Evolutionary conservation across 352 stramenopile genomes (phyloP).

Genomic region (Pythium volutum): DNA sequence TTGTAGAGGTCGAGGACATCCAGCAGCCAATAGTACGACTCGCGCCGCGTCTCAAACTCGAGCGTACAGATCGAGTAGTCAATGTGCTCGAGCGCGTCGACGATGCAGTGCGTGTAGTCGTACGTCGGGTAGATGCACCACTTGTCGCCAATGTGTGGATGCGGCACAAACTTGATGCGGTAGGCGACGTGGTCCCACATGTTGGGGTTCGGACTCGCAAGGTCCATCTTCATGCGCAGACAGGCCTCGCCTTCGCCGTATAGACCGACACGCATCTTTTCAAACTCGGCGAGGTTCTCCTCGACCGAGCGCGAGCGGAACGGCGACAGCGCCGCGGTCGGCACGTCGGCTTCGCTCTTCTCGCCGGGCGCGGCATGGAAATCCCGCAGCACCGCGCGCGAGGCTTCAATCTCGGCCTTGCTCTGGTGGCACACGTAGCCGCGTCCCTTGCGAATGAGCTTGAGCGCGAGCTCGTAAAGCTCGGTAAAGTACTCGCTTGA

Average conservation of each 20-base stretch:
- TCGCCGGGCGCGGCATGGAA: slow-evolving; percentile 59
- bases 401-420: slow-evolving; percentile 81
- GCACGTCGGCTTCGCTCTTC: slow-evolving; percentile 58
- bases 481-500: slow-evolving; percentile 97
- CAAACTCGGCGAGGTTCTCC: slow-evolving; percentile 96
- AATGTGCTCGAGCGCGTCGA: slow-evolving; percentile 97
- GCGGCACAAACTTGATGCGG: slow-evolving; percentile 97
- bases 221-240: slow-evolving; percentile 99
- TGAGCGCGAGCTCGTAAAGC: slow-evolving; percentile 96
- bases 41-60: slow-evolving; percentile 98
- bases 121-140: slow-evolving; percentile 99
- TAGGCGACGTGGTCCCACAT: slow-evolving; percentile 99
- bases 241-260: slow-evolving; percentile 89
- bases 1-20: slow-evolving; percentile 97
- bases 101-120: slow-evolving; percentile 99
- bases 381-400: slow-evolving; percentile 63
- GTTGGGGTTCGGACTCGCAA: slow-evolving; percentile 97
- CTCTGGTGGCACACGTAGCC: slow-evolving; percentile 96
- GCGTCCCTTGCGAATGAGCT: slow-evolving; percentile 93
- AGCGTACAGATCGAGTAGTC: slow-evolving; percentile 99
- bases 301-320: slow-evolving; percentile 91
- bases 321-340: slow-evolving; percentile 75
- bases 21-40: slow-evolving; percentile 99
- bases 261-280: slow-evolving; percentile 95
- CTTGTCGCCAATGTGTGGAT: slow-evolving; percentile 96